Conservation (phyloP, 768 basidiomycete genomes). For the Boletus vermiculosoides region DNA sequence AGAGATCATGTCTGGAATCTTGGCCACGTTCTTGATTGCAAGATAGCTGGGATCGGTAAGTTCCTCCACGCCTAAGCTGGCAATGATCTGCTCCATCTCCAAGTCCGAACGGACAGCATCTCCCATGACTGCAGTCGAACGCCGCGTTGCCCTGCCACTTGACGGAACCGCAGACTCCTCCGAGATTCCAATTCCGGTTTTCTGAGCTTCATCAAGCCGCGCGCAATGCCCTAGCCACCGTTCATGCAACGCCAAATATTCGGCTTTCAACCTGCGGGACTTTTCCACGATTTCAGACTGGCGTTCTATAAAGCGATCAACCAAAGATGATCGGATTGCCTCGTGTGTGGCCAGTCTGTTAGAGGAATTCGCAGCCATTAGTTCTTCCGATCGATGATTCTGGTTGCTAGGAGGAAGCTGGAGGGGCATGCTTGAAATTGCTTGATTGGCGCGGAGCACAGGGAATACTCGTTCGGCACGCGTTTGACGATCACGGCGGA, state of each 20-base stretch:
- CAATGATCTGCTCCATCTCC: conserved; percentile 97
- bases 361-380: conserved; percentile 38
- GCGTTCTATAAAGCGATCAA: conserved; percentile 53
- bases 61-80: conserved; percentile 89
- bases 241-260: conserved; percentile 69
- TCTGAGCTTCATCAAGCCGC: conserved; percentile 54
- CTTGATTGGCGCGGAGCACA: conserved; percentile 58
- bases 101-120: conserved; percentile 93
- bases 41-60: conserved; percentile 89
- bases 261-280: conserved; percentile 51
- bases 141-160: conserved; percentile 64
- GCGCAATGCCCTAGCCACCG: conserved; percentile 73
- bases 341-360: conserved; percentile 38
- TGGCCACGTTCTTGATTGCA: conserved; percentile 81
- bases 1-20: conserved; percentile 87
- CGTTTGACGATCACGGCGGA: conserved; percentile 58
- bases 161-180: conserved; percentile 42
- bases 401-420: conserved; percentile 33
- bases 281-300: conserved; percentile 54
- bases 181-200: conserved; percentile 26
- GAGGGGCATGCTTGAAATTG: conserved; percentile 37
- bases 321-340: conserved; percentile 47
- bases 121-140: conserved; percentile 67
- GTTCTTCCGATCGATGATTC: conserved; percentile 49
- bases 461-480: conserved; percentile 62